Evolutionary conservation across 164 flowering plant species (phyloP), one percentile per base, ranked within the genome.

Genomic region (Vitis vinifera): DNA sequence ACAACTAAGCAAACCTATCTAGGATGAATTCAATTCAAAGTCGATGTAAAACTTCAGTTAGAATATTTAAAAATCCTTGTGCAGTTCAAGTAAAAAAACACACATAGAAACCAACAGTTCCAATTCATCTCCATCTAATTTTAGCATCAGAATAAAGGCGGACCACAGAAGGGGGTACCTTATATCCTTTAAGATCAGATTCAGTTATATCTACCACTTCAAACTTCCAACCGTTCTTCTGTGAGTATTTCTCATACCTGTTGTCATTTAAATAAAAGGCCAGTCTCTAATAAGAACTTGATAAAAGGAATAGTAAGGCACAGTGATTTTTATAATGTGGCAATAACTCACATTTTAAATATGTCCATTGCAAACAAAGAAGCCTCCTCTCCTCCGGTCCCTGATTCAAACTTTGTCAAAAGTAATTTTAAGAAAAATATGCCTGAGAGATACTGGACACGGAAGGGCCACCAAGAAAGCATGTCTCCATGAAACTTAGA

Each of bases 341-440:
- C n/a, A 9, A 62, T 29, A 59, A 59, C 85, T 66, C 83, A 93
- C 99, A 95, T 95, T 84, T 82, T 93, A 75, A 95, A 95, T 49
- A 91, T 76, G 69, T 93, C 96, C 96, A 95, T 87, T 19, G 98
- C 98, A 83, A 95, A 93, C 73, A 95, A 78, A 78, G 99, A 95
- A 73, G 99, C 99, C 73, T 95, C 99, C 67, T 95, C 99, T n/a
- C 99, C 99, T 73, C 99, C 98, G 56, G 94, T 88, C 51, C 98
- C 99, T 92, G 85, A 65, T 48, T 53, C 69, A 79, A 71, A 55
- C 19, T 55, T 60, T 13, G 51, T 55, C 50, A 56, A 59, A 12
- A 68, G 44, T 30, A 64, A 19, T 44, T 57, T 67, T 51, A 51
- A 59, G 37, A 30, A 10, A 23, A 8, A 64, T 47, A 19, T 56